Conservation (phyloP, 129 eudicot genomes). For the Artemisia argyi region DNA sequence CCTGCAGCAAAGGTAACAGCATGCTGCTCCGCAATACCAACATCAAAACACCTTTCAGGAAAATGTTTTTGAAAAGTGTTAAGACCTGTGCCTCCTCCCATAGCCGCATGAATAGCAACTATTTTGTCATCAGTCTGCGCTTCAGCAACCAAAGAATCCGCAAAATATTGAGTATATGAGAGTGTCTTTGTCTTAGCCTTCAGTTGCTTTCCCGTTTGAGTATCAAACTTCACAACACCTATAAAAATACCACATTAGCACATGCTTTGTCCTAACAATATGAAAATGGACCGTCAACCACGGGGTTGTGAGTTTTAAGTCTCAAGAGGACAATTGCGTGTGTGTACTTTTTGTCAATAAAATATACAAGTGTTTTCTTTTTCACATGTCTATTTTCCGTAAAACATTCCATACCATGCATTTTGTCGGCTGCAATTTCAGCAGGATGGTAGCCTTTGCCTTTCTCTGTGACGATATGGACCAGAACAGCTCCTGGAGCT, state of each 20-base stretch:
- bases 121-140: constrained; percentile 56
- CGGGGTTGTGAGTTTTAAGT: not conserved
- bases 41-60: constrained; percentile 59
- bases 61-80: constrained; percentile 54
- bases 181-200: constrained; percentile 44
- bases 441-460: constrained; percentile 85
- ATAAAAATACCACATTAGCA: constrained; percentile 17
- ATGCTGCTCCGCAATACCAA: constrained; percentile 77
- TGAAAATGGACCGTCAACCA: not conserved
- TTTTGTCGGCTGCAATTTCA: constrained; percentile 60
- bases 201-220: constrained; percentile 49
- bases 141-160: constrained; percentile 58
- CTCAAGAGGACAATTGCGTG: not conserved
- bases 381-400: not conserved
- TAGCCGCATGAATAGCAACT: constrained; percentile 74
- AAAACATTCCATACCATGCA: constrained; percentile 51
- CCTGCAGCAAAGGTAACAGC: constrained; percentile 79
- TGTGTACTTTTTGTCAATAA: not conserved
- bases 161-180: constrained; percentile 66
- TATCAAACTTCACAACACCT: constrained; percentile 70
- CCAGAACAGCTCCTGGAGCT: constrained; percentile 57
- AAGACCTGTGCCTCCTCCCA: constrained; percentile 84
- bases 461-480: constrained; percentile 71
- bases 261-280: not conserved
- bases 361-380: not conserved